Evolutionary conservation across 108 stramenopile genomes (phyloP).

Genomic region (Pseudonitzschia multiseries): DNA sequence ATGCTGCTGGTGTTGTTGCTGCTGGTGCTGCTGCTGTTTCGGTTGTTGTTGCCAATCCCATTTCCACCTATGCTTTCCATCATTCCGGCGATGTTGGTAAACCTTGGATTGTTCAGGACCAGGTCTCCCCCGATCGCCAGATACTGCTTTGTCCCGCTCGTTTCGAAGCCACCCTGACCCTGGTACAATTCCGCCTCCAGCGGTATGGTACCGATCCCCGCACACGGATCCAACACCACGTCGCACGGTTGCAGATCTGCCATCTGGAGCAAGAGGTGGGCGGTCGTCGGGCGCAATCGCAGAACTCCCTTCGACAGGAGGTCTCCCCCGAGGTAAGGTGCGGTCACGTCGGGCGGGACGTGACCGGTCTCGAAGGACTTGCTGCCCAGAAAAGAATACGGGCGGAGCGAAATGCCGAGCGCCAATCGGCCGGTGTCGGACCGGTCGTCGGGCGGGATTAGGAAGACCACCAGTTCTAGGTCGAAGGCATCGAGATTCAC

Average conservation of each 20-base stretch:
- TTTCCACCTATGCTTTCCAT: background rate
- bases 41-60: background rate
- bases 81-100: background rate
- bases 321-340: conserved; percentile 38
- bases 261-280: conserved; percentile 49
- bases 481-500: conserved; percentile 65
- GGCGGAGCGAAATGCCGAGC: conserved; percentile 46
- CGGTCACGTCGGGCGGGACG: conserved; percentile 54
- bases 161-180: background rate
- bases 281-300: conserved; percentile 55
- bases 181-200: conserved; percentile 36
- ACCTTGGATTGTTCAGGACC: conserved; percentile 27
- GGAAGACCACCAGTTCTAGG: conserved; percentile 48
- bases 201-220: conserved; percentile 66
- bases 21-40: background rate
- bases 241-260: conserved; percentile 43
- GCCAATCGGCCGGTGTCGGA: conserved; percentile 26
- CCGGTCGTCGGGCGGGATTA: conserved; percentile 16
- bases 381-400: conserved; percentile 50
- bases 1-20: conserved; percentile 9
- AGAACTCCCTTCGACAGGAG: conserved; percentile 30
- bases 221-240: conserved; percentile 72
- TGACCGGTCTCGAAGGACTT: conserved; percentile 44
- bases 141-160: background rate
- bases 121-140: conserved; percentile 65